A percentile compares a stretch with the other conserved stretches of the same genome.
phyloP scores from a whole-genome alignment of 352 stramenopile species.

The Pythium vanterpoolii region DNA sequence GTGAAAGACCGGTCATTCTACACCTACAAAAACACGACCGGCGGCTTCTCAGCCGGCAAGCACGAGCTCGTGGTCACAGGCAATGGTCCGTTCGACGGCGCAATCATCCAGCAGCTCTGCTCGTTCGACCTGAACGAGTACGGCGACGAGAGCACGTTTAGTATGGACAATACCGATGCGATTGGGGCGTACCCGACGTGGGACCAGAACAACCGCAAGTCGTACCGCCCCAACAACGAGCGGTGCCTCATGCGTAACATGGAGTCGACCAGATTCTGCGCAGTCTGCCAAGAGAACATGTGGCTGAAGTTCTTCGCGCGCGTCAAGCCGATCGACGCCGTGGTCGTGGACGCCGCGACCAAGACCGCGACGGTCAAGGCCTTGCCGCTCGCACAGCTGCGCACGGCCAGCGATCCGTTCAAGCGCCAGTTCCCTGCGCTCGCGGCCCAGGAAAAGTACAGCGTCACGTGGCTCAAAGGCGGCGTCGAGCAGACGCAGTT shows the following conservation, averaged over 20 bases:
- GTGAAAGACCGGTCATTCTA: conserved; percentile 33
- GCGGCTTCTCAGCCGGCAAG: conserved; percentile 19
- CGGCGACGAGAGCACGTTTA: conserved; percentile 11
- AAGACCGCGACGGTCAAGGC: conserved; percentile 20
- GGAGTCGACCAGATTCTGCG: conserved; percentile 29
- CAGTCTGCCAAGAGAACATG: conserved; percentile 39
- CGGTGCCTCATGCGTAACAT: conserved; percentile 47
- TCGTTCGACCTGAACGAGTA: conserved; percentile 34
- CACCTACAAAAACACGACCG: conserved; percentile 20
- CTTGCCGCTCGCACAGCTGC: conserved; percentile 29
- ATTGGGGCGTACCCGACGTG: conserved; percentile 35
- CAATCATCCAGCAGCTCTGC: conserved; percentile 37
- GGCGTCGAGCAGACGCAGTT: conserved; percentile 16
- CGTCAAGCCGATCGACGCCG: conserved; percentile 31
- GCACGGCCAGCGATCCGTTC: conserved; percentile 25
- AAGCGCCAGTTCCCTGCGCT: conserved; percentile 18
- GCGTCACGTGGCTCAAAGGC: conserved; percentile 23
- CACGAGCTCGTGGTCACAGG: conserved; percentile 29
- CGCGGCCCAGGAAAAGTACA: conserved; percentile 27
- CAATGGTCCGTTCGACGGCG: conserved; percentile 20
- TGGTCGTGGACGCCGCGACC: conserved; percentile 15
- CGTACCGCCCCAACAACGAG: conserved; percentile 32
- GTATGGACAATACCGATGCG: background rate
- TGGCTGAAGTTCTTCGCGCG: conserved; percentile 33
- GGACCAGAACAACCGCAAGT: conserved; percentile 29